These are phyloP conservation scores for Penicillium chermesinum DNA, from an alignment of 495 filamentous ascomycete species.

Conservation along the genomic window DNA sequence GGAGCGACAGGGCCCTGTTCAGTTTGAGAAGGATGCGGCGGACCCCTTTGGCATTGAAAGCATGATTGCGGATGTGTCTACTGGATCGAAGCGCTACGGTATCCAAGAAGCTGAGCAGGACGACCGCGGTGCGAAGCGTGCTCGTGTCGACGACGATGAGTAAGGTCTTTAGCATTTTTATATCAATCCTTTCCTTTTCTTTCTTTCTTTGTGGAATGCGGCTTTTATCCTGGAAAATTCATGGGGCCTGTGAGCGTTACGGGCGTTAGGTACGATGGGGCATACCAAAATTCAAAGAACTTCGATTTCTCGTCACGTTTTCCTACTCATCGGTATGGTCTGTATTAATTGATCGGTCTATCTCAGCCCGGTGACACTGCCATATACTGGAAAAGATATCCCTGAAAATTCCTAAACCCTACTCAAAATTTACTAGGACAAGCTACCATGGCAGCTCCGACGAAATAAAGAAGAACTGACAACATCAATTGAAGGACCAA, in stretches of 20 bases:
- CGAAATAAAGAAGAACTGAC: neutral
- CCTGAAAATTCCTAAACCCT: too few relatives aligned
- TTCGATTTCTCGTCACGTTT: neutral
- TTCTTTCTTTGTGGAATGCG: too few relatives aligned
- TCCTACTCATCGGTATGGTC: too few relatives aligned
- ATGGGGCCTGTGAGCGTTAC: constrained; percentile 21
- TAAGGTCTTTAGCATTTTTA: neutral
- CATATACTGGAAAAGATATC: too few relatives aligned
- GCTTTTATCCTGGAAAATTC: neutral
- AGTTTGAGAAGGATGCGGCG: constrained; percentile 87
- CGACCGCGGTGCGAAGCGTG: constrained; percentile 64
- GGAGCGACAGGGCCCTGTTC: constrained; percentile 85
- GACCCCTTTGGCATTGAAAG: constrained; percentile 93
- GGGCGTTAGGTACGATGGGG: constrained; percentile 20
- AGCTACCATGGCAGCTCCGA: neutral
- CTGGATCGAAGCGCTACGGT: constrained; percentile 74
- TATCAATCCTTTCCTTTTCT: neutral
- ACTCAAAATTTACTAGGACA: neutral
- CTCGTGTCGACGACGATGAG: constrained; percentile 71
- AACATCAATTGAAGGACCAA: too few relatives aligned
- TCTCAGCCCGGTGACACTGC: too few relatives aligned
- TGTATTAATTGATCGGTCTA: too few relatives aligned
- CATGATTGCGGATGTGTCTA: constrained; percentile 77
- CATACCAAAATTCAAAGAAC: constrained; percentile 5
- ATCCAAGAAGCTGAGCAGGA: constrained; percentile 65